Percentiles rank a stretch among this genome's conserved stretches.
Evolutionary conservation across 2,329 filamentous ascomycete species (phyloP).

Genomic region (Colletotrichum cuscutae): DNA sequence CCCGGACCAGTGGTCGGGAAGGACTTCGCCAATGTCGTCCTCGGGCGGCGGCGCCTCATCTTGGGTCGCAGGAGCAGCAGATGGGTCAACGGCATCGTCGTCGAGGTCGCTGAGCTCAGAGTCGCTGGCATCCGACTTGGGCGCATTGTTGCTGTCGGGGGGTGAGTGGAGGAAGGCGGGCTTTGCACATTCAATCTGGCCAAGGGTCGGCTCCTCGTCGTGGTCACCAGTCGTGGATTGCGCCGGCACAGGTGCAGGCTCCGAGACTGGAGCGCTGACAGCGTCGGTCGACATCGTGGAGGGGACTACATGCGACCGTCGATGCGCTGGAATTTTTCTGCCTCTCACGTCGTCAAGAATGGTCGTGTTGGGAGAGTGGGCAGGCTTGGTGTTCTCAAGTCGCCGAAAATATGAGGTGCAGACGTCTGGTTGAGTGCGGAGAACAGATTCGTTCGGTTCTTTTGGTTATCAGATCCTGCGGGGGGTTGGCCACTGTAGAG

Average conservation of each 20-base stretch:
- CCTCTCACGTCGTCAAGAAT: constrained; percentile 5
- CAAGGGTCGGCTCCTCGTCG: constrained; percentile 38
- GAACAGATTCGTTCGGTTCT: constrained; percentile 35
- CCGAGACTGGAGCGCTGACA: constrained; percentile 59
- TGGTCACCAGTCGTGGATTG: constrained; percentile 37
- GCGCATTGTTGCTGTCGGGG: constrained; percentile 70
- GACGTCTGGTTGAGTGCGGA: constrained; percentile 32
- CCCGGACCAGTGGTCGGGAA: constrained; percentile 90
- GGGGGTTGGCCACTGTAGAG: constrained; percentile 31
- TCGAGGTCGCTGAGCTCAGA: constrained; percentile 76
- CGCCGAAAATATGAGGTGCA: constrained; percentile 34
- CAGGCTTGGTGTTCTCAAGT: constrained; percentile 22
- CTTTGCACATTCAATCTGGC: constrained; percentile 49
- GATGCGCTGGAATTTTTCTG: constrained; percentile 23
- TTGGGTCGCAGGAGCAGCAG: constrained; percentile 36
- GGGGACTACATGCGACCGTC: constrained; percentile 56
- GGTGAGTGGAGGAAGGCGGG: constrained; percentile 68
- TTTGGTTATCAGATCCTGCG: constrained; percentile 36
- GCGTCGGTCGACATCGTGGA: constrained; percentile 66
- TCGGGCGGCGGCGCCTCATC: constrained; percentile 37
- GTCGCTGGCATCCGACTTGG: constrained; percentile 69
- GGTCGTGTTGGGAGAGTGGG: background rate
- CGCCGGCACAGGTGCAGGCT: constrained; percentile 43
- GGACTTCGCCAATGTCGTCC: constrained; percentile 77
- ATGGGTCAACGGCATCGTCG: constrained; percentile 54